Evolutionary conservation across 2,329 filamentous ascomycete genomes (phyloP).

Genomic region (Fusarium multiceps): DNA sequence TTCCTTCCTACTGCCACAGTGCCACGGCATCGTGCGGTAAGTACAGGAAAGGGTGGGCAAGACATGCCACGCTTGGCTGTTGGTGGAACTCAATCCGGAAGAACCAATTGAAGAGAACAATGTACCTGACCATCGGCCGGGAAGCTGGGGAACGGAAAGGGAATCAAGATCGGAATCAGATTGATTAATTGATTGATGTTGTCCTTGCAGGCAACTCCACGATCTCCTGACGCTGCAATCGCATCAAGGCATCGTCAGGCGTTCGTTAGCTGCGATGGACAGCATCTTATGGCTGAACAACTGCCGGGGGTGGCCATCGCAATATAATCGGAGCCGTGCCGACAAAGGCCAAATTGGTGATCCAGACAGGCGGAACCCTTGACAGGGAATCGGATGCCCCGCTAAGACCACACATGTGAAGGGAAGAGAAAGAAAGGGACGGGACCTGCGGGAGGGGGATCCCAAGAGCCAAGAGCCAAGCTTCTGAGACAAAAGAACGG

Average conservation of each 20-base stretch:
- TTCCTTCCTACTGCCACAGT: background rate
- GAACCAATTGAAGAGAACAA: background rate
- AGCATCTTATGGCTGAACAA: constrained; percentile 24
- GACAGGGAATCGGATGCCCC: constrained; percentile 36
- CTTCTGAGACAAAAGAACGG: constrained; percentile 21
- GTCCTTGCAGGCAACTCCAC: constrained; percentile 5
- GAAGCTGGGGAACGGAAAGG: background rate
- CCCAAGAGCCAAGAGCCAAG: constrained; percentile 10
- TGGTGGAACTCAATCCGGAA: constrained; percentile 22
- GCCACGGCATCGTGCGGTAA: constrained; percentile 22
- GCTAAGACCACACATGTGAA: constrained; percentile 7
- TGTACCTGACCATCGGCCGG: background rate
- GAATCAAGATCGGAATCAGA: background rate
- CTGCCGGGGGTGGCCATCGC: constrained; percentile 25
- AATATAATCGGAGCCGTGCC: constrained; percentile 26
- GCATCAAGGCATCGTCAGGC: constrained; percentile 23
- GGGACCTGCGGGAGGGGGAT: constrained; percentile 6
- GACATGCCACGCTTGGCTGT: constrained; percentile 17
- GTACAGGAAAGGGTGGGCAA: background rate
- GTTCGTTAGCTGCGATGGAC: constrained; percentile 27
- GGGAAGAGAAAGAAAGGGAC: background rate
- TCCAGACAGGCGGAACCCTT: constrained; percentile 34
- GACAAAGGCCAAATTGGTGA: constrained; percentile 34
- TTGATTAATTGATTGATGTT: constrained; percentile 6
- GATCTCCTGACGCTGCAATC: constrained; percentile 14